These are phyloP conservation scores for Pleurotus eryngii DNA, from an alignment of 768 basidiomycete species.

Conservation along the genomic window DNA sequence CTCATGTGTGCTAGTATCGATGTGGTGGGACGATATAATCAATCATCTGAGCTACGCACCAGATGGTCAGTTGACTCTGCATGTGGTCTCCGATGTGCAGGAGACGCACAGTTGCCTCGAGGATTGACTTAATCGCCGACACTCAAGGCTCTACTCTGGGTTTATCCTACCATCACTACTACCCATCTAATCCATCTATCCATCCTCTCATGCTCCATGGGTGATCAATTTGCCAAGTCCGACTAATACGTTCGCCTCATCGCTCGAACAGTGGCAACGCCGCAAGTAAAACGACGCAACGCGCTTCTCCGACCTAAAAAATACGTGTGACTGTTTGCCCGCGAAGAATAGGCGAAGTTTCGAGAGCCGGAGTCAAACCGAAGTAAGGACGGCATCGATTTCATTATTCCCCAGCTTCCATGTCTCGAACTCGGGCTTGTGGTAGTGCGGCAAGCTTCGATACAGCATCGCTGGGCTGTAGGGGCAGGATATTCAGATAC, in stretches of 20 bases:
- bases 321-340: not conserved
- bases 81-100: conserved; percentile 1
- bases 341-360: not conserved
- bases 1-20: conserved; percentile 2
- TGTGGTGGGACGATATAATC: not conserved
- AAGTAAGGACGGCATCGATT: conserved; percentile 4
- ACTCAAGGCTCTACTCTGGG: not conserved
- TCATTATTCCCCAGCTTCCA: conserved; percentile 4
- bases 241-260: not conserved
- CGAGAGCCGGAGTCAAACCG: not conserved
- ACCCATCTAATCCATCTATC: conserved; percentile 7
- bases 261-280: not conserved
- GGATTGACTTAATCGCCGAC: conserved; percentile 8
- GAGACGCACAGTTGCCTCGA: not conserved
- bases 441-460: conserved; percentile 1
- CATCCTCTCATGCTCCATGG: not conserved
- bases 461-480: not conserved
- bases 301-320: not conserved
- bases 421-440: not conserved
- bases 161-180: conserved; percentile 7
- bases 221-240: not conserved
- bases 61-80: conserved; percentile 5
- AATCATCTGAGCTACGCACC: not conserved
- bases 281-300: not conserved
- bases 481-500: not conserved